Conservation (phyloP, 257 asterid genomes). For the Petunia secreta region DNA sequence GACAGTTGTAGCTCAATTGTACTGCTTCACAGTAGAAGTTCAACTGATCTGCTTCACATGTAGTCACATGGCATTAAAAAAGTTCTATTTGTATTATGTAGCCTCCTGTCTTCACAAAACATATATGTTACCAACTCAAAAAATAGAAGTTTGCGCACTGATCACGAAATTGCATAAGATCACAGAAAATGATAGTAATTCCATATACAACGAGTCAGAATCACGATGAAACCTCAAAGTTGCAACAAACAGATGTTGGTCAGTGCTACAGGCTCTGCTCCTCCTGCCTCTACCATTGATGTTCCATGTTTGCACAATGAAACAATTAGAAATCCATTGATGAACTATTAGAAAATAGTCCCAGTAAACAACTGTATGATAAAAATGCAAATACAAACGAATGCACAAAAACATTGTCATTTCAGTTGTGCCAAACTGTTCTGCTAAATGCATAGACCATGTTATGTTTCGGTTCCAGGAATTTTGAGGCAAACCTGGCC, state of each 20-base stretch:
- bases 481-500: too few relatives aligned
- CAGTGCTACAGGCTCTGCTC: background rate
- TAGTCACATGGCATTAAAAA: slow-evolving; percentile 18
- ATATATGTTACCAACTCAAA: background rate
- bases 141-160: background rate
- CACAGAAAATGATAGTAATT: background rate
- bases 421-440: background rate
- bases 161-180: too few relatives aligned
- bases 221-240: background rate
- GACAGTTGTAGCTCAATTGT: background rate
- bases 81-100: background rate
- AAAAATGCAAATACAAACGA: background rate
- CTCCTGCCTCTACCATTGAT: background rate
- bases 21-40: background rate
- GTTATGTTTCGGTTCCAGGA: too few relatives aligned
- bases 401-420: background rate
- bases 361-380: background rate
- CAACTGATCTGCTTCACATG: slow-evolving; percentile 15
- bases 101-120: background rate
- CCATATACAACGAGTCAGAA: background rate
- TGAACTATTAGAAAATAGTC: background rate
- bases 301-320: background rate
- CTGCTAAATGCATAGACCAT: too few relatives aligned
- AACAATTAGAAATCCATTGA: slow-evolving; percentile 2
- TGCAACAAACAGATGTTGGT: background rate